Conservation (phyloP, 1,139 yeast genomes). For the Ogataea hybrid region DNA sequence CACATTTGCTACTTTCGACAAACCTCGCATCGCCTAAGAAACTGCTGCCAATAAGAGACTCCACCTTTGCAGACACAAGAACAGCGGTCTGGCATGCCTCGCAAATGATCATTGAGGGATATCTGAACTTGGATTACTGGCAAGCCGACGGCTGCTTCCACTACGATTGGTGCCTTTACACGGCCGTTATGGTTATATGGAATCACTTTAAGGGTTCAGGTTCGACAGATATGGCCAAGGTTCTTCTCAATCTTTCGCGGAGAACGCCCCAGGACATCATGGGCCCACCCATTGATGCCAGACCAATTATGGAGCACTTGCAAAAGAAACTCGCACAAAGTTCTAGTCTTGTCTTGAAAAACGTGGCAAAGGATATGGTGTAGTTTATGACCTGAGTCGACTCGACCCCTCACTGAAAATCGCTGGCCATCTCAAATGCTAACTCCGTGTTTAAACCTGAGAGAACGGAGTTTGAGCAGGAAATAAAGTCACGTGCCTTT, state of each 20-base stretch:
- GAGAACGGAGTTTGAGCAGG: no score
- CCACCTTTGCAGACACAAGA: conserved; percentile 1
- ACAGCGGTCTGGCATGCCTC: conserved; percentile 26
- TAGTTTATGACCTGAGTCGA: no score
- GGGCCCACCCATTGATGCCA: not conserved
- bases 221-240: conserved; percentile 6
- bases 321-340: not conserved
- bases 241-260: conserved; percentile 3
- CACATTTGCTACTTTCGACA: conserved; percentile 13
- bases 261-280: conserved; percentile 2
- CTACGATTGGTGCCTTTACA: conserved; percentile 26
- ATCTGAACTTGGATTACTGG: conserved; percentile 16
- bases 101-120: conserved; percentile 22
- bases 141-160: conserved; percentile 14
- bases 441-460: not conserved
- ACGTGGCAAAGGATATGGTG: not conserved
- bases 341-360: not conserved
- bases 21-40: conserved; percentile 5
- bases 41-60: not conserved
- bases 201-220: conserved; percentile 7
- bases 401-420: no score
- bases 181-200: conserved; percentile 23
- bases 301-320: conserved; percentile 2
- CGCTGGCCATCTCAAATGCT: no score
- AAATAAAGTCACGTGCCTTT: no score